These are phyloP conservation scores for Emergomyces orientalis DNA, from an alignment of 2,329 filamentous ascomycete species.

Conservation along the genomic window DNA sequence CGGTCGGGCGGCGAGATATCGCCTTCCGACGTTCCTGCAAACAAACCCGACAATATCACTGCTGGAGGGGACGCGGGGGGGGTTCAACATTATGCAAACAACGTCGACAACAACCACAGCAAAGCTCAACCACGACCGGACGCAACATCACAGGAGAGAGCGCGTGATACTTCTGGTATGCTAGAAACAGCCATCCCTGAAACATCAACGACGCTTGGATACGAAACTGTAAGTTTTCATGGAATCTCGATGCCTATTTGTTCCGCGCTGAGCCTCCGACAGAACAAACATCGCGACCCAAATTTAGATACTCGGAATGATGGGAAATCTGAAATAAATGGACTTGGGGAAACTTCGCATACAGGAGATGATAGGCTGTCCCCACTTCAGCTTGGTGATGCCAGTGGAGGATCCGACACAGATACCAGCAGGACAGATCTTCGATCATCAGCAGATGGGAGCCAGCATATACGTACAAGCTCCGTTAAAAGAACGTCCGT, in stretches of 20 bases:
- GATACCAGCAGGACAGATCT: constrained; percentile 50
- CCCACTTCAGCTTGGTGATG: constrained; percentile 29
- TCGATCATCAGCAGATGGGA: constrained; percentile 36
- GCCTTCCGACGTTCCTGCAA: constrained; percentile 58
- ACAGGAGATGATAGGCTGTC: constrained; percentile 33
- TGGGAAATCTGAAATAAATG: constrained; percentile 33
- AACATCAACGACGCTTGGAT: constrained; percentile 12
- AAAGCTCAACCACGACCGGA: constrained; percentile 22
- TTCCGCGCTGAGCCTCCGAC: neutral
- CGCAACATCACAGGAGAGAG: constrained; percentile 16
- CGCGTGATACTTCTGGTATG: constrained; percentile 17
- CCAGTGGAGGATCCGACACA: constrained; percentile 51
- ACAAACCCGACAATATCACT: constrained; percentile 45
- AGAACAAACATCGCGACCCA: neutral
- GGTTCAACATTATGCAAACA: constrained; percentile 28
- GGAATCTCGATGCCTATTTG: neutral
- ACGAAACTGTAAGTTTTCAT: constrained; percentile 4
- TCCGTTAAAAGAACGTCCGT: constrained; percentile 52
- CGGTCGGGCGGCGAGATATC: constrained; percentile 55
- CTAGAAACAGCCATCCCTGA: constrained; percentile 14
- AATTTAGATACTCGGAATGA: neutral
- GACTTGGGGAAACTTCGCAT: constrained; percentile 29
- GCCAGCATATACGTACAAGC: constrained; percentile 37
- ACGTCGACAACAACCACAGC: neutral
- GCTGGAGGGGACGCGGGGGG: constrained; percentile 43